phyloP scores from a whole-genome alignment of 2,329 filamentous ascomycete species.

The Elsinoe australis region DNA sequence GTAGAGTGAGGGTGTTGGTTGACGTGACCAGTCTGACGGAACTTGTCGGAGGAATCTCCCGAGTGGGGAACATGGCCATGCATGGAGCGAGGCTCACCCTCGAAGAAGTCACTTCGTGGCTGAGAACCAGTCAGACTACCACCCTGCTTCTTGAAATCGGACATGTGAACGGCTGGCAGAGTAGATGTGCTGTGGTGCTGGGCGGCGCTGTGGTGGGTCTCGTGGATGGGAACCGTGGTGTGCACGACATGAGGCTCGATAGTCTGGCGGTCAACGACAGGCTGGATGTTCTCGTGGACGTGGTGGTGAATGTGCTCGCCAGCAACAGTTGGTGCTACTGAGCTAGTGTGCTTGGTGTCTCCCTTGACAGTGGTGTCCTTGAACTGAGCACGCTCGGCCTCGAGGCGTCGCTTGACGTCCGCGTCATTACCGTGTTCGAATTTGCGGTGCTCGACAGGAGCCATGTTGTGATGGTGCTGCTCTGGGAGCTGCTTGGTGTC shows the following conservation, averaged over 20 bases:
- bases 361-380: slow-evolving; percentile 43
- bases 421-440: slow-evolving; percentile 53
- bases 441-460: slow-evolving; percentile 52
- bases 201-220: slow-evolving; percentile 60
- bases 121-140: slow-evolving; percentile 48
- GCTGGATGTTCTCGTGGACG: slow-evolving; percentile 62
- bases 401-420: slow-evolving; percentile 42
- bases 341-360: slow-evolving; percentile 44
- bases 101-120: slow-evolving; percentile 52
- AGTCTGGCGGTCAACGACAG: slow-evolving; percentile 60
- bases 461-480: slow-evolving; percentile 53
- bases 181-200: slow-evolving; percentile 59
- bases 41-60: slow-evolving; percentile 9
- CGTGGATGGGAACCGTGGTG: slow-evolving; percentile 64
- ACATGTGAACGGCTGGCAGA: slow-evolving; percentile 56
- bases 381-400: slow-evolving; percentile 49
- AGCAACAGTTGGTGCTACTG: slow-evolving; percentile 43
- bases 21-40: slow-evolving; percentile 17
- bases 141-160: slow-evolving; percentile 54
- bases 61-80: slow-evolving; percentile 27
- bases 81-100: slow-evolving; percentile 52
- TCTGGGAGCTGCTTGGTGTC: slow-evolving; percentile 47
- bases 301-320: slow-evolving; percentile 60
- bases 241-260: slow-evolving; percentile 61
- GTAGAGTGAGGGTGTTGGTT: slow-evolving; percentile 8